Percentiles rank a stretch among this genome's conserved stretches.
Evolutionary conservation across 2,329 filamentous ascomycete genomes (phyloP).

Genomic region (Dryadomyces quercivorus): DNA sequence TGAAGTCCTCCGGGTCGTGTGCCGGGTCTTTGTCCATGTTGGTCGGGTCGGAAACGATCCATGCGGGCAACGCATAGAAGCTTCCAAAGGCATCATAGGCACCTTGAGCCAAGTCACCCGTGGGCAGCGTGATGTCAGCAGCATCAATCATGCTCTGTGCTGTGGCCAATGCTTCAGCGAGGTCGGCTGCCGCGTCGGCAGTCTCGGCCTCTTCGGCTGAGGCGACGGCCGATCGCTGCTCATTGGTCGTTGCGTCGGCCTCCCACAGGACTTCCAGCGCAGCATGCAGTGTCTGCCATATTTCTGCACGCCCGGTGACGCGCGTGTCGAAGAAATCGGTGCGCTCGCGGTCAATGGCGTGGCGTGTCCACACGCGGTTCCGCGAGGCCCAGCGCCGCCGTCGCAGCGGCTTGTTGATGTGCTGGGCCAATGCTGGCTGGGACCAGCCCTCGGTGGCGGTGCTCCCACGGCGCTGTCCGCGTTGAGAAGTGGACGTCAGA

Average conservation of each 20-base stretch:
- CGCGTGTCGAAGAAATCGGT: constrained; percentile 83
- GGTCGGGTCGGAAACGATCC: constrained; percentile 54
- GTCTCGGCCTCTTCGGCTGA: constrained; percentile 15
- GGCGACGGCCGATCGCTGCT: constrained; percentile 16
- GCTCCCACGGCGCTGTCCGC: too few species aligned
- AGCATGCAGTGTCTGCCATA: constrained; percentile 65
- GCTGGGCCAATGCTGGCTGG: constrained; percentile 40
- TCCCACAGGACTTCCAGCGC: constrained; percentile 58
- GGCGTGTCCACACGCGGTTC: constrained; percentile 56
- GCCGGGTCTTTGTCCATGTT: constrained; percentile 30
- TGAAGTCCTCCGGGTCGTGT: constrained; percentile 14
- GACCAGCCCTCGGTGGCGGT: constrained; percentile 13
- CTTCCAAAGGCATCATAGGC: constrained; percentile 61
- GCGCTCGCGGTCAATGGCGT: constrained; percentile 57
- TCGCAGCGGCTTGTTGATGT: constrained; percentile 58
- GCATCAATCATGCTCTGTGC: constrained; percentile 75
- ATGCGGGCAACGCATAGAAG: constrained; percentile 56
- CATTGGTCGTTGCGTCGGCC: constrained; percentile 16
- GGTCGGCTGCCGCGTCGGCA: constrained; percentile 8
- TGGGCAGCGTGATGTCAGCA: constrained; percentile 62
- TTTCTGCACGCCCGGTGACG: constrained; percentile 62
- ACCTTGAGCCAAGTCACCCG: constrained; percentile 58
- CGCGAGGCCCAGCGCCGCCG: constrained; percentile 54
- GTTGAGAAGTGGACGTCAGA: too few species aligned
- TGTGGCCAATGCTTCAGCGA: constrained; percentile 39